Evolutionary conservation across 805 yeast genomes (phyloP).

Genomic region (Diddensiella transvaalensis): DNA sequence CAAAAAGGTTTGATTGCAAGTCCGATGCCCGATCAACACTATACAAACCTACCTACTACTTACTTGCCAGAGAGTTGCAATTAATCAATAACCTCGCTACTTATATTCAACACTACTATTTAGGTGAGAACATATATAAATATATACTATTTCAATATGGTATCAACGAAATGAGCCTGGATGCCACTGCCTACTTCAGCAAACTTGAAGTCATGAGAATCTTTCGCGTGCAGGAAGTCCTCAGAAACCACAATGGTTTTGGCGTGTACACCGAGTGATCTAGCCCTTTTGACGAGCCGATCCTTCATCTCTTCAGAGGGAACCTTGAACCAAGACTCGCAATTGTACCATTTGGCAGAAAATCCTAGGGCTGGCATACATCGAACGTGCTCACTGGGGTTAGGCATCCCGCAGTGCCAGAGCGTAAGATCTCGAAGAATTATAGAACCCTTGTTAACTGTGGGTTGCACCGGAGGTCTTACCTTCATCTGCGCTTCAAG

Average conservation of each 20-base stretch:
- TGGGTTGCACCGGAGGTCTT: conserved; percentile 20
- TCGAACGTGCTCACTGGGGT: conserved; percentile 14
- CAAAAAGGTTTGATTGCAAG: too few relatives aligned
- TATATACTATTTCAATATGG: background rate
- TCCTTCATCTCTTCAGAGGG: background rate
- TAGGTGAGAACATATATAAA: too few relatives aligned
- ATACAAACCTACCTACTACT: too few relatives aligned
- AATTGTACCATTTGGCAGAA: conserved; percentile 17
- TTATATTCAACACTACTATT: too few relatives aligned
- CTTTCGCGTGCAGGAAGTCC: background rate
- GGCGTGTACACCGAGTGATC: background rate
- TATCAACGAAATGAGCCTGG: background rate
- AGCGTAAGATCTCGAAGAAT: conserved; percentile 19
- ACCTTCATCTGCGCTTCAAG: conserved; percentile 14
- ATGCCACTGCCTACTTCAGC: conserved; percentile 1
- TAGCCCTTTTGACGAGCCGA: background rate
- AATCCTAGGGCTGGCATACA: conserved; percentile 20
- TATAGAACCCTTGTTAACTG: conserved; percentile 18
- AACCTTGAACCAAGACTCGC: conserved; percentile 1
- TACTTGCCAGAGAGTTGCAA: too few relatives aligned
- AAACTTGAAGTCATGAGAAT: conserved; percentile 1
- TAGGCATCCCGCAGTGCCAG: conserved; percentile 24
- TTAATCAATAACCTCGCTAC: too few relatives aligned
- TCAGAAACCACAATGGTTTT: background rate
- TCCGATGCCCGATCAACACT: too few relatives aligned